Evolutionary conservation across 2,329 filamentous ascomycete genomes (phyloP), one percentile per base, ranked within the genome.

Genomic region (Diaporthe destruens): DNA sequence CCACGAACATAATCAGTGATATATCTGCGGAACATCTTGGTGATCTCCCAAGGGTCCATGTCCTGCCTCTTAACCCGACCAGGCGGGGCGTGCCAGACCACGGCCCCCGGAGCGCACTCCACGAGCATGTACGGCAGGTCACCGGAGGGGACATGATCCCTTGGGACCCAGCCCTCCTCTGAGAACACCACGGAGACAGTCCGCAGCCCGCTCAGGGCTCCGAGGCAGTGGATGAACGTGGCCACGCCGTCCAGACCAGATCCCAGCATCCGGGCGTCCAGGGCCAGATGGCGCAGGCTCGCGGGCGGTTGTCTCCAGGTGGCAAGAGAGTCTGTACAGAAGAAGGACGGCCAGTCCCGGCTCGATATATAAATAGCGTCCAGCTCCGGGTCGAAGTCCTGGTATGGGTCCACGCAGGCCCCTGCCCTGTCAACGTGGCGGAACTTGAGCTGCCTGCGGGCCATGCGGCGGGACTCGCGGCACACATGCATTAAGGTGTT

Each of bases 381-480:
- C 14, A 1, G 3, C 0, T 65, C 44, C 6, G n/a, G 29, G 7
- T 65, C 20, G n/a, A 65, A 65, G 0, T 29, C n/a, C 20, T 44
- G 32, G 32, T 51, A 65, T 4, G 61, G 61, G 44, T 44, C 14
- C 2, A 51, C 1, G 32, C 32, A 65, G 20, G 61, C 61, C 12
- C 44, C 61, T 7, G 29, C 32, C 12, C 11, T 3, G n/a, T 65
- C 29, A n/a, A 16, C 0, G n/a, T 12, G 32, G 20, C 36, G 61
- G 32, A 65, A 65, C 12, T 23, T 65, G 20, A 65, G 44, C 32
- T 65, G 61, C 44, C n/a, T 53, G 0, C 44, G 44, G 2, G 61
- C 61, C 61, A 65, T 65, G 7, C 3, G 12, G 20, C 61, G 61
- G 11, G 61, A 65, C 44, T 36, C 61, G 61, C 23, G 61, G 29